These are phyloP conservation scores for Starmera dryadoides DNA, from an alignment of 805 yeast genomes.

Conservation along the genomic window DNA sequence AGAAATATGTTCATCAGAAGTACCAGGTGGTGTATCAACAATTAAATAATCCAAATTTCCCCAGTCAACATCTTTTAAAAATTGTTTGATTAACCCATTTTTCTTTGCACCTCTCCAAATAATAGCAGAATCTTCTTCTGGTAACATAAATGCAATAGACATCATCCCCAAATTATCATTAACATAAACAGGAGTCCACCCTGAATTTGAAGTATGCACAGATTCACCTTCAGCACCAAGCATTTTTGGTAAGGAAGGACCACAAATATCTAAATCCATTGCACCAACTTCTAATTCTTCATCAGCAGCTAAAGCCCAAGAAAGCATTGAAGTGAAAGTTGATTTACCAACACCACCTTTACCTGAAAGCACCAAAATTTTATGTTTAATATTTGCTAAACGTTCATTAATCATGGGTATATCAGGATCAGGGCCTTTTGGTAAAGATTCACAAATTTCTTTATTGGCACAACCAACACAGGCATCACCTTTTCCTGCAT, in stretches of 20 bases:
- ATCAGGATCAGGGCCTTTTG: conserved; percentile 95
- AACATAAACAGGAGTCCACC: conserved; percentile 96
- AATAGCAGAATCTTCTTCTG: conserved; percentile 86
- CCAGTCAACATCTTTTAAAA: conserved; percentile 94
- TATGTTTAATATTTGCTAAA: conserved; percentile 62
- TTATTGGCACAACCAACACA: conserved; percentile 95
- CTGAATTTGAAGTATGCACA: conserved; percentile 82
- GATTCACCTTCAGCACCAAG: conserved; percentile 84
- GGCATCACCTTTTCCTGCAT: conserved; percentile 91
- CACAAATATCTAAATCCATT: conserved; percentile 96
- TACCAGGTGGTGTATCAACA: conserved; percentile 98
- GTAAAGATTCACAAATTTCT: conserved; percentile 77
- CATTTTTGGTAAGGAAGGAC: conserved; percentile 94
- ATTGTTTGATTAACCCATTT: conserved; percentile 87
- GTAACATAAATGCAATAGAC: conserved; percentile 93
- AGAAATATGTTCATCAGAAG: conserved; percentile 93
- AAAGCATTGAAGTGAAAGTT: conserved; percentile 90
- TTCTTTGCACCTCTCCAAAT: conserved; percentile 98
- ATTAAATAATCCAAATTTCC: conserved; percentile 78
- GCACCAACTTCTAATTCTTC: conserved; percentile 75
- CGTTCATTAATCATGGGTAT: conserved; percentile 66
- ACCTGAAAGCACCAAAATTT: conserved; percentile 74
- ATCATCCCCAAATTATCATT: conserved; percentile 92
- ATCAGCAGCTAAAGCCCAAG: conserved; percentile 89
- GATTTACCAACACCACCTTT: conserved; percentile 98